Evolutionary conservation across 2,329 filamentous ascomycete genomes (phyloP).

Genomic region (Cadophora gregata): DNA sequence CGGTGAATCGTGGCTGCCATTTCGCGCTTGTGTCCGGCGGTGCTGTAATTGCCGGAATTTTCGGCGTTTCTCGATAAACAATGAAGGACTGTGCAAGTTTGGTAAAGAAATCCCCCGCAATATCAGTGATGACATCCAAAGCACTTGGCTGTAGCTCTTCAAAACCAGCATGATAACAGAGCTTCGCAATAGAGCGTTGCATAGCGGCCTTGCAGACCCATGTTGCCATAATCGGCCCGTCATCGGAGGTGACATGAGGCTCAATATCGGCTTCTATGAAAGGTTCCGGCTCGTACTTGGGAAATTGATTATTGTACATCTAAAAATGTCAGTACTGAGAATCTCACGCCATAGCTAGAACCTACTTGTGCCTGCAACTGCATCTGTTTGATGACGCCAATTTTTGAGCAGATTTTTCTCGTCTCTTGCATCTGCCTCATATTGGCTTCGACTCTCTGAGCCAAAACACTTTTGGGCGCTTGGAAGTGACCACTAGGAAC

Average conservation of each 20-base stretch:
- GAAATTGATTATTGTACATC: constrained; percentile 98
- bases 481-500: constrained; percentile 78
- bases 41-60: constrained; percentile 61
- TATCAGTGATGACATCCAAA: constrained; percentile 85
- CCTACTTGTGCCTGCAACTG: constrained; percentile 92
- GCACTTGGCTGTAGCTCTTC: constrained; percentile 97
- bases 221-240: constrained; percentile 85
- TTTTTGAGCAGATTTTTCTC: constrained; percentile 92
- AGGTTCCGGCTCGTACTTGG: constrained; percentile 90
- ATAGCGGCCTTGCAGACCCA: constrained; percentile 83
- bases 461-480: constrained; percentile 74
- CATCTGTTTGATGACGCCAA: constrained; percentile 99
- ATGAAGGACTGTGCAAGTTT: constrained; percentile 83
- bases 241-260: constrained; percentile 86
- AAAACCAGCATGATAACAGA: constrained; percentile 95
- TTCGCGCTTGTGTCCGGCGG: constrained; percentile 45
- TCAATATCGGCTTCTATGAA: constrained; percentile 88
- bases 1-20: constrained; percentile 73
- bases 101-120: constrained; percentile 87
- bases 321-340: constrained; percentile 46
- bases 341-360: constrained; percentile 6
- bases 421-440: constrained; percentile 97
- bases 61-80: constrained; percentile 83
- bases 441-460: constrained; percentile 85
- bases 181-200: constrained; percentile 89